Base-by-base conservation (phyloP, 331 rosid species). In the Prunus yedoensis region DNA sequence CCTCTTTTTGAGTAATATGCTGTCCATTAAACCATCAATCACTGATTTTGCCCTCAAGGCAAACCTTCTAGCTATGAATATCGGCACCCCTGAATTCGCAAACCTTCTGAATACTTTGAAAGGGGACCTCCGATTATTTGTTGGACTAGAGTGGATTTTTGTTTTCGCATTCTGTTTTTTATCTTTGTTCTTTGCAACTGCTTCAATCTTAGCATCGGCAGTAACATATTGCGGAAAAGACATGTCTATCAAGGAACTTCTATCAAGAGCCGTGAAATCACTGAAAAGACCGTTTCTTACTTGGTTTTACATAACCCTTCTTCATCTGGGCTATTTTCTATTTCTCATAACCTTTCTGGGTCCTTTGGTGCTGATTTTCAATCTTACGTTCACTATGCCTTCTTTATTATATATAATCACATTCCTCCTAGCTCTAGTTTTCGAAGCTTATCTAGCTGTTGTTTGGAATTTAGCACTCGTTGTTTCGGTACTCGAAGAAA, bases 401-500 rank as follows among this genome's bases (percentile, higher is more conserved):
- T 10, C 35, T 20, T 50, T 60, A 32, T 32, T 32, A 32, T 21
- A 47, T 4, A 20, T 28, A 23, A 4, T 53, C 5, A 2, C 56
- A 16, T 8, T 14, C 14, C 11, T 70, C 15, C 18, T 28, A 41
- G 47, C 47, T 10, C 2, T 35, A 8, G 9, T 53, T 66, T 70
- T 83, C 62, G 16, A 28, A 13, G 28, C 71, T 10, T 68, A 79
- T 46, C 17, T 79, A 2, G 6, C 70, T 21, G 79, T 83, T 45
- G 78, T 60, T 51, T 79, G 77, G 87, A 67, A 73, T 10, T 47
- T 79, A 59, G 80, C 84, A 3, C 28, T 83, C 4, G 60, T 79
- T 18, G 68, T 76, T 46, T 77, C 82, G 0, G 77, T 83, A 3
- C 70, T 83, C 2, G 84, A 83, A 47, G 82, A 68, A 51, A 83